A percentile compares a stretch with the other conserved stretches of the same genome.
These are phyloP conservation scores for Lasiodiplodia citricola DNA, from an alignment of 2,329 filamentous ascomycete species.

Conservation along the genomic window DNA sequence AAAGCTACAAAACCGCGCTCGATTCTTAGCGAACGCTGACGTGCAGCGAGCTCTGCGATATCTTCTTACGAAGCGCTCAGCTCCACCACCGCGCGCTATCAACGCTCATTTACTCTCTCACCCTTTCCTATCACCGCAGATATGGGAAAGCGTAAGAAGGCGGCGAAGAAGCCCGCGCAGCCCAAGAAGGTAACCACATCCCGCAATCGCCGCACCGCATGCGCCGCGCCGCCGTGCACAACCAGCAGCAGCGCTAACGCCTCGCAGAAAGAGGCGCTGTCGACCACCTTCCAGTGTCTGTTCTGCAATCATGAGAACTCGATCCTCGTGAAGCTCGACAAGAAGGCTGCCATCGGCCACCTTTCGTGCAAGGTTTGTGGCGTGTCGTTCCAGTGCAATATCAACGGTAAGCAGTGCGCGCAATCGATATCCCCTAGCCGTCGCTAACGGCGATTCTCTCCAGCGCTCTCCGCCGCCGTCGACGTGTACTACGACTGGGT, in stretches of 20 bases:
- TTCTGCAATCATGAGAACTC: constrained; percentile 99
- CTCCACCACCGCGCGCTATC: not conserved
- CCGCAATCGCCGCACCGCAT: constrained; percentile 14
- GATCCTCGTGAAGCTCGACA: constrained; percentile 88
- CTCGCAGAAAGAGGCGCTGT: constrained; percentile 65
- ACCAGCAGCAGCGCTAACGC: constrained; percentile 12
- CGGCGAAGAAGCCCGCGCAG: constrained; percentile 78
- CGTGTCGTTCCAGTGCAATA: constrained; percentile 88
- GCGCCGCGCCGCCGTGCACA: constrained; percentile 3
- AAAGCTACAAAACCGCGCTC: constrained; percentile 1
- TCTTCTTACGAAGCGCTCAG: too few species aligned
- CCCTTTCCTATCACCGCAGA: constrained; percentile 15
- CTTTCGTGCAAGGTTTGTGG: constrained; percentile 92
- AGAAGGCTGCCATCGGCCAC: constrained; percentile 85
- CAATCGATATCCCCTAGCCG: not conserved
- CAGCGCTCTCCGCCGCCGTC: constrained; percentile 86
- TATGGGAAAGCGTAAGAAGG: constrained; percentile 85
- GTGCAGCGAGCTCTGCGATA: too few species aligned
- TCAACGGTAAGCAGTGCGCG: constrained; percentile 73
- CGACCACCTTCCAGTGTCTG: constrained; percentile 90
- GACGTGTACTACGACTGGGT: constrained; percentile 99
- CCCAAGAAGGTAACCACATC: constrained; percentile 73
- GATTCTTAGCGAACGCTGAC: not conserved
- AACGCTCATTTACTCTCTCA: not conserved
- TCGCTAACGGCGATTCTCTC: not conserved